These are phyloP conservation scores for Xerocomus potaroensis DNA, from an alignment of 768 basidiomycete species.

Conservation along the genomic window DNA sequence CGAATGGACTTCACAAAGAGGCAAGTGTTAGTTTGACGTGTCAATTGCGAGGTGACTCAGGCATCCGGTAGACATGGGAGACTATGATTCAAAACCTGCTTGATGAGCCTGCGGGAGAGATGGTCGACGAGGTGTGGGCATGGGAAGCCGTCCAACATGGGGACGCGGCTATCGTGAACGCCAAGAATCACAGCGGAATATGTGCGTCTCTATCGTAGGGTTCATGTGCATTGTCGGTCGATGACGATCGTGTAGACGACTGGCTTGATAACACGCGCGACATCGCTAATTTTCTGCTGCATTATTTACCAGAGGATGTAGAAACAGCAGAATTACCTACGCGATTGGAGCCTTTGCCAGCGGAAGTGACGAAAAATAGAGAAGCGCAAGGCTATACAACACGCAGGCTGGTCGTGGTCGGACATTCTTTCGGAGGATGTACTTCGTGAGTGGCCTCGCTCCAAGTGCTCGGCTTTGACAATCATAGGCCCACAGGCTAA, in stretches of 20 bases:
- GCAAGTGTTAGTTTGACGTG: conserved; percentile 32
- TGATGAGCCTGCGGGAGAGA: conserved; percentile 31
- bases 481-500: conserved; percentile 38
- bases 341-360: conserved; percentile 48
- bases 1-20: conserved; percentile 87
- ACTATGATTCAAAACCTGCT: conserved; percentile 56
- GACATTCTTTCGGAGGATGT: conserved; percentile 85
- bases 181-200: conserved; percentile 46
- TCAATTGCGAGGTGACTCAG: neutral
- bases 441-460: conserved; percentile 49
- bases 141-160: conserved; percentile 86
- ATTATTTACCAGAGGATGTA: conserved; percentile 54
- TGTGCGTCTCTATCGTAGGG: conserved; percentile 47
- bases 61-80: conserved; percentile 66
- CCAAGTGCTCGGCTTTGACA: neutral
- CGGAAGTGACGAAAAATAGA: conserved; percentile 40
- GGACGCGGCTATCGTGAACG: conserved; percentile 75
- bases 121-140: conserved; percentile 72
- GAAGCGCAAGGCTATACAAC: conserved; percentile 42
- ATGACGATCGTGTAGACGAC: conserved; percentile 45
- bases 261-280: conserved; percentile 80
- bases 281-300: conserved; percentile 66
- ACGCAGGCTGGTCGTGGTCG: conserved; percentile 63
- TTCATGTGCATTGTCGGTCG: too few relatives aligned
- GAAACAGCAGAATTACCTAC: conserved; percentile 41